Evolutionary conservation across 176 grass and related monocot species (phyloP).

Genomic region (Typha latifolia): DNA sequence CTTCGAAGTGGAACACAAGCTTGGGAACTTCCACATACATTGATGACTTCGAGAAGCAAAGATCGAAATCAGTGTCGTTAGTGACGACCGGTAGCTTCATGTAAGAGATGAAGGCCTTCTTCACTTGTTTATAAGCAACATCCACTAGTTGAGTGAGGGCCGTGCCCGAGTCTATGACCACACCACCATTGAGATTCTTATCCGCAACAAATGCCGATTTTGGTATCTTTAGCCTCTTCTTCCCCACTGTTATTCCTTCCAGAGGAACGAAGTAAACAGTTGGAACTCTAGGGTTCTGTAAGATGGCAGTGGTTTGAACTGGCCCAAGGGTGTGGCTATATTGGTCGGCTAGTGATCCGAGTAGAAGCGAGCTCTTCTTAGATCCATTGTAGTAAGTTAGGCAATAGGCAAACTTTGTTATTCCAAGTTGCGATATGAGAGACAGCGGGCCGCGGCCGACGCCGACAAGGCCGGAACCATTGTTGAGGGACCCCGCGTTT

Average conservation of each 20-base stretch:
- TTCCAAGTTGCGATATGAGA: conserved; percentile 50
- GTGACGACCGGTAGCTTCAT: conserved; percentile 27
- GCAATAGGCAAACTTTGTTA: conserved; percentile 63
- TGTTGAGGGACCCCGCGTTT: conserved; percentile 41
- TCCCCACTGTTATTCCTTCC: conserved; percentile 48
- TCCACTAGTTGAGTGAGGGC: conserved; percentile 31
- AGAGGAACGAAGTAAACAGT: conserved; percentile 56
- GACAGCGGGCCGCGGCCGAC: conserved; percentile 44
- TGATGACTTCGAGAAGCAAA: conserved; percentile 40
- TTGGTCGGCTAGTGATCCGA: conserved; percentile 34
- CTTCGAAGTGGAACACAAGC: conserved; percentile 54
- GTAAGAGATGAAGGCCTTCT: conserved; percentile 24
- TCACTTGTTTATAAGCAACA: conserved; percentile 21
- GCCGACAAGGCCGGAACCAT: conserved; percentile 55
- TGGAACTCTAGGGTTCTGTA: conserved; percentile 23
- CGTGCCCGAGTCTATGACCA: conserved; percentile 65
- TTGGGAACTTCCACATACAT: conserved; percentile 35
- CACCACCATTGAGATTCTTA: conserved; percentile 31
- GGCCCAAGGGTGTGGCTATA: conserved; percentile 8
- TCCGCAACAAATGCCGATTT: conserved; percentile 29
- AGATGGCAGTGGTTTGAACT: conserved; percentile 35
- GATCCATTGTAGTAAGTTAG: conserved; percentile 28
- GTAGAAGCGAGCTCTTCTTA: conserved; percentile 30
- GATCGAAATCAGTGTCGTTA: not conserved
- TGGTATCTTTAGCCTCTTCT: conserved; percentile 33